These are phyloP conservation scores for Hymenoscyphus occultus DNA, from an alignment of 2,329 filamentous ascomycete species.

Conservation along the genomic window DNA sequence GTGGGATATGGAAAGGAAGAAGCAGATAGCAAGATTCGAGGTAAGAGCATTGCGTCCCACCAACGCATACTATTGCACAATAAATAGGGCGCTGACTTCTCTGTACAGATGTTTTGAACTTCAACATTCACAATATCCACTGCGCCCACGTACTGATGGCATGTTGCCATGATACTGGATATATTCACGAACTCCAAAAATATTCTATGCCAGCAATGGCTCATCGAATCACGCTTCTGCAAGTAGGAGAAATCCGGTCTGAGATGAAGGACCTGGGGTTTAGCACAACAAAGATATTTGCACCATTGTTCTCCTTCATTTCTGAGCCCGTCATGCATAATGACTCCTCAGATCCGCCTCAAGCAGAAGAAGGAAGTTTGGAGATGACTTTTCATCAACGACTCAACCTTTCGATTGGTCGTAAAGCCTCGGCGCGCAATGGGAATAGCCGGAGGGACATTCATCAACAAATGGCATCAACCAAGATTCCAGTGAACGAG, in stretches of 20 bases:
- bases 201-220: conserved; percentile 7
- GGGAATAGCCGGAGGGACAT: too few relatives aligned
- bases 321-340: too few relatives aligned
- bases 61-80: not conserved
- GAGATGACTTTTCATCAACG: too few relatives aligned
- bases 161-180: conserved; percentile 56
- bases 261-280: conserved; percentile 14
- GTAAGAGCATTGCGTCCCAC: conserved; percentile 36
- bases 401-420: too few relatives aligned
- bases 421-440: too few relatives aligned
- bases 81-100: not conserved
- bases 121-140: conserved; percentile 55
- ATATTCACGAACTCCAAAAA: conserved; percentile 49
- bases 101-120: conserved; percentile 39
- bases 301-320: conserved; percentile 9
- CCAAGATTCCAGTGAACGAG: too few relatives aligned
- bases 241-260: conserved; percentile 4
- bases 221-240: conserved; percentile 14
- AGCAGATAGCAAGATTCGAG: conserved; percentile 56
- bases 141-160: conserved; percentile 59
- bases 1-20: conserved; percentile 55
- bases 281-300: conserved; percentile 12
- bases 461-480: too few relatives aligned
- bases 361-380: too few relatives aligned
- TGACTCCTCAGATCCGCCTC: too few relatives aligned